Conservation (phyloP, 345 rosid species). For the Noccaea bulbosa region DNA sequence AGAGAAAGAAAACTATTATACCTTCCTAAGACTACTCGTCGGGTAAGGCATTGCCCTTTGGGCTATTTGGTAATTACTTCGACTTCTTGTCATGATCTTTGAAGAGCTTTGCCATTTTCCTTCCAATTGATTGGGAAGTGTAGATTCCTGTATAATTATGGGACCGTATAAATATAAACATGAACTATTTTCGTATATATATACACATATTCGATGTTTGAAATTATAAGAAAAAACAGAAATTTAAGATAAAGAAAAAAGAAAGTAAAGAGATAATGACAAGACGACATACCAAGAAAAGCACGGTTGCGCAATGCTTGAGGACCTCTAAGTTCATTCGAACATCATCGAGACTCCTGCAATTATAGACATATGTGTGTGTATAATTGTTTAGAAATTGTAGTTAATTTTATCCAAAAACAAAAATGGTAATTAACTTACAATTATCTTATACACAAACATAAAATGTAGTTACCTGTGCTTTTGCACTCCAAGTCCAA, state of each 20-base stretch:
- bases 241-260: not conserved
- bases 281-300: slow-evolving; percentile 64
- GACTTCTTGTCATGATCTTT: slow-evolving; percentile 67
- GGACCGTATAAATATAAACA: not conserved
- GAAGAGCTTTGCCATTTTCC: slow-evolving; percentile 57
- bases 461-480: slow-evolving; percentile 55
- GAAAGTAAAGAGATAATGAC: not conserved
- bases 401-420: not conserved
- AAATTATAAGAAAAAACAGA: not conserved
- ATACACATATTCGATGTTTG: not conserved
- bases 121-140: slow-evolving; percentile 62
- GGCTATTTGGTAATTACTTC: slow-evolving; percentile 49
- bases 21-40: slow-evolving; percentile 63
- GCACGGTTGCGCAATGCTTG: slow-evolving; percentile 88
- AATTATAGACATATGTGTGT: slow-evolving; percentile 14
- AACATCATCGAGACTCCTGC: slow-evolving; percentile 88
- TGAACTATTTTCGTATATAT: not conserved
- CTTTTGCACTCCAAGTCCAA: slow-evolving; percentile 88
- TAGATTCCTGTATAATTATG: slow-evolving; percentile 61
- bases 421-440: not conserved
- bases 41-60: slow-evolving; percentile 72
- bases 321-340: slow-evolving; percentile 89
- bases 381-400: too few species aligned
- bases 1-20: slow-evolving; percentile 7
- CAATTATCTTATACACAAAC: not conserved